Evolutionary conservation across 1,284 basidiomycete species (phyloP), one percentile per base, ranked within the genome.

Genomic region (Ustilago bromivora): DNA sequence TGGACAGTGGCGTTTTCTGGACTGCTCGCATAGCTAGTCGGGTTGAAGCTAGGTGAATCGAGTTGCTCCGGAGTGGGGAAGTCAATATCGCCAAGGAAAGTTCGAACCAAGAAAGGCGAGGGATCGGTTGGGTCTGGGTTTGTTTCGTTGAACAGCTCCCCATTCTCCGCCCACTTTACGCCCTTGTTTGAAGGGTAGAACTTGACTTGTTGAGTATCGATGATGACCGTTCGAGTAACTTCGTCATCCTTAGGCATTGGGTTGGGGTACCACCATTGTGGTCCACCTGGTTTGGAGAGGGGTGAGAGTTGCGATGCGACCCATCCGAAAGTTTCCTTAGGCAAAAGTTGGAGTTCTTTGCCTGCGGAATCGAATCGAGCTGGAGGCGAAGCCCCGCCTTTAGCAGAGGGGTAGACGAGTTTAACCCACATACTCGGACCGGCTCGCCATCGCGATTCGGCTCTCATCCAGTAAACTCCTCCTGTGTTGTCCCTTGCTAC

Each of bases 381-480:
- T 9, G 32, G 8, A 4, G 53, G 3, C 7, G 38, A 11, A 3
- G 10, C 19, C 31, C 31, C 5, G 7, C 19, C 23, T 28, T 28
- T 28, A 8, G 61, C 3, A 17, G 15, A 11, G 13, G 59, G 66
- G 15, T 78, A 75, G 13, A 66, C 57, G 23, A 78, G 15, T 40
- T 66, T 67, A 11, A 68, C 51, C 76, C 76, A 78, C 63, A 71
- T 67, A 10, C 43, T 49, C 1, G 76, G 76, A 0, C 76, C 76
- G 0, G 34, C 34, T 17, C 79, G 36, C 79, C 78, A 82, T 13
- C 66, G 40, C 10, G 65, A 59, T 53, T 82, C 77, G n/a, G 75
- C 46, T 11, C 78, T 58, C 60, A 80, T 63, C 68, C 75, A 78
- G 51, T 82, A 82, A 32, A 76, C 71, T 13, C 81, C 76, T 0